Evolutionary conservation across 1,284 basidiomycete species (phyloP).

Genomic region (Peniophora sp.): DNA sequence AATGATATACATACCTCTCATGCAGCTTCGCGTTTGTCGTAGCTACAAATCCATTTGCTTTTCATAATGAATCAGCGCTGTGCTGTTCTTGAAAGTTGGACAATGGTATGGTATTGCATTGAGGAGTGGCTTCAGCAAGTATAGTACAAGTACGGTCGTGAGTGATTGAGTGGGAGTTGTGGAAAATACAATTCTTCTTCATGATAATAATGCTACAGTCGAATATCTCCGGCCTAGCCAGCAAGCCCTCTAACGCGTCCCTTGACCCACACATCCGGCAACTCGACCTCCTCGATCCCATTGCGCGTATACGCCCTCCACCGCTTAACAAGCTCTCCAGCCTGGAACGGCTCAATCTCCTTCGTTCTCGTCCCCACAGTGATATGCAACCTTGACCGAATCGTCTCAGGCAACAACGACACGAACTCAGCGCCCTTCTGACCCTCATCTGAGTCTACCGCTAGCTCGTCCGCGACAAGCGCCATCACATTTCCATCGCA

Average conservation of each 20-base stretch:
- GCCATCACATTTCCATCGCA: slow-evolving; percentile 84
- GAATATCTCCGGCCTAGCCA: too few species aligned
- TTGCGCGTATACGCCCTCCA: slow-evolving; percentile 38
- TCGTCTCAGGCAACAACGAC: slow-evolving; percentile 35
- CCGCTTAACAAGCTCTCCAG: slow-evolving; percentile 48
- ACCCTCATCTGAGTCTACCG: slow-evolving; percentile 19
- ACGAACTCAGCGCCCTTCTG: slow-evolving; percentile 42
- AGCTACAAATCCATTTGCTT: too few species aligned
- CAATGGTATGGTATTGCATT: too few species aligned
- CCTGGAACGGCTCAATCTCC: slow-evolving; percentile 65
- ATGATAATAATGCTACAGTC: too few species aligned
- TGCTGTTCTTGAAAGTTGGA: too few species aligned
- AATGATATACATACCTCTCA: too few species aligned
- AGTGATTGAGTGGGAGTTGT: too few species aligned
- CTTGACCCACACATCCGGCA: slow-evolving; percentile 26
- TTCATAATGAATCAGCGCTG: too few species aligned
- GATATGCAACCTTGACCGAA: slow-evolving; percentile 63
- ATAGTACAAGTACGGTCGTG: too few species aligned
- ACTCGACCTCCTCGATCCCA: slow-evolving; percentile 23
- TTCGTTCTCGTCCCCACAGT: slow-evolving; percentile 74
- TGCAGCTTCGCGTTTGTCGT: too few species aligned
- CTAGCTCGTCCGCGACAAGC: slow-evolving; percentile 53
- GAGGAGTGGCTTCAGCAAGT: too few species aligned
- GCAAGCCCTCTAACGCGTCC: slow-evolving; percentile 36
- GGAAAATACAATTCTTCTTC: too few species aligned